Percentiles rank a stretch among this genome's conserved stretches.
Evolutionary conservation across 176 grass and related monocot genomes (phyloP).

Genomic region (Carex cristatella): DNA sequence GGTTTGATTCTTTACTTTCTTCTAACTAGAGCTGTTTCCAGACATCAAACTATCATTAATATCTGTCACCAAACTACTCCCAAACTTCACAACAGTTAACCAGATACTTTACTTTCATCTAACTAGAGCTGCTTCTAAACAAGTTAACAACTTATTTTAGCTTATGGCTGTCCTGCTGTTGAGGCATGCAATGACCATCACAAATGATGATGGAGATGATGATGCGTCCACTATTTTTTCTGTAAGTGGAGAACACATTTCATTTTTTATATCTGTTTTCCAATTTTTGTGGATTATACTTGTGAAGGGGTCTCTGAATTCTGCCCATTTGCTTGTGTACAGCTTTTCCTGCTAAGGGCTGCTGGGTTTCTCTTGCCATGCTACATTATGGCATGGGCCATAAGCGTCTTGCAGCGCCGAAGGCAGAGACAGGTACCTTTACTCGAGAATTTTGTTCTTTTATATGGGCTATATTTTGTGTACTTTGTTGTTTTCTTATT

Average conservation of each 20-base stretch:
- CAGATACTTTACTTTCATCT: not conserved
- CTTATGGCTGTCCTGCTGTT: conserved; percentile 78
- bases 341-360: conserved; percentile 87
- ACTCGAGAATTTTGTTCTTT: not conserved
- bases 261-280: not conserved
- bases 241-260: conserved; percentile 30
- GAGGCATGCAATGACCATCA: conserved; percentile 71
- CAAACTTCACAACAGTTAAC: not conserved
- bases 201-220: conserved; percentile 64
- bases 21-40: too few species aligned
- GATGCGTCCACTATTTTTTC: conserved; percentile 85
- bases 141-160: conserved; percentile 33
- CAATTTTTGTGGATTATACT: conserved; percentile 12
- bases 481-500: not conserved
- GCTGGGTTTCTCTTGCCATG: conserved; percentile 85
- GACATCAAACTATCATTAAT: too few species aligned
- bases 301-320: conserved; percentile 4
- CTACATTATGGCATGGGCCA: conserved; percentile 90
- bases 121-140: not conserved
- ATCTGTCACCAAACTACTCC: not conserved
- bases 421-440: conserved; percentile 68
- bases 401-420: conserved; percentile 73
- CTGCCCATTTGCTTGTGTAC: conserved; percentile 23
- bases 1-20: not conserved
- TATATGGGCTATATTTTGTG: not conserved